Conservation (phyloP, 805 yeast species). For the Ogataea naganishii region DNA sequence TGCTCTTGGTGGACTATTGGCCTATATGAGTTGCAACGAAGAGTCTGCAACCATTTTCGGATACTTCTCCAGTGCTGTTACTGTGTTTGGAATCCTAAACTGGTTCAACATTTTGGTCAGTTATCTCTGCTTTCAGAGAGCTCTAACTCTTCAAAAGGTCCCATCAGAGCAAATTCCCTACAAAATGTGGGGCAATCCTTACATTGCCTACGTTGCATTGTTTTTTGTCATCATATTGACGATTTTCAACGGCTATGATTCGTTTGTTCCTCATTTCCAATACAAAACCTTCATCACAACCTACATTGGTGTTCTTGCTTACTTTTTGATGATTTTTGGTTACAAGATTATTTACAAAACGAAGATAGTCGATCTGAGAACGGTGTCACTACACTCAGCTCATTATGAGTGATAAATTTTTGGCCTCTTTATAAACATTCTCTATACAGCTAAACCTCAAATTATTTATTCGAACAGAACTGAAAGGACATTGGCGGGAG, state of each 20-base stretch:
- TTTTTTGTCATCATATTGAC: conserved; percentile 7
- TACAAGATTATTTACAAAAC: no score
- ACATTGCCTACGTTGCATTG: conserved; percentile 8
- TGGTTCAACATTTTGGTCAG: conserved; percentile 12
- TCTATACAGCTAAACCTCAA: no score
- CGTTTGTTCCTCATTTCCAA: conserved; percentile 8
- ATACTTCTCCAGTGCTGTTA: conserved; percentile 10
- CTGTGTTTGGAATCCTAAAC: conserved; percentile 12
- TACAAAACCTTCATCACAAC: conserved; percentile 10
- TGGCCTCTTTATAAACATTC: no score
- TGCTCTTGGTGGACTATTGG: conserved; percentile 8
- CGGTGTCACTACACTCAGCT: no score
- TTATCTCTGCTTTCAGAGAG: conserved; percentile 9
- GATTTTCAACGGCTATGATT: conserved; percentile 12
- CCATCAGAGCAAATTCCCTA: conserved; percentile 12
- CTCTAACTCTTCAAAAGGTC: conserved; percentile 8
- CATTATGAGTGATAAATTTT: no score
- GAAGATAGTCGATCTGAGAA: no score
- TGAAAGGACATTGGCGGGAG: no score
- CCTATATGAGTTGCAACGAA: conserved; percentile 6
- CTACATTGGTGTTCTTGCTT: conserved; percentile 34
- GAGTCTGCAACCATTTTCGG: conserved; percentile 9
- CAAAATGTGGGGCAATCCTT: conserved; percentile 13
- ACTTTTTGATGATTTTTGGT: no score
- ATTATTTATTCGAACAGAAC: no score